phyloP scores from a whole-genome alignment of 176 grass and related monocot genomes.

The Areca catechu region DNA sequence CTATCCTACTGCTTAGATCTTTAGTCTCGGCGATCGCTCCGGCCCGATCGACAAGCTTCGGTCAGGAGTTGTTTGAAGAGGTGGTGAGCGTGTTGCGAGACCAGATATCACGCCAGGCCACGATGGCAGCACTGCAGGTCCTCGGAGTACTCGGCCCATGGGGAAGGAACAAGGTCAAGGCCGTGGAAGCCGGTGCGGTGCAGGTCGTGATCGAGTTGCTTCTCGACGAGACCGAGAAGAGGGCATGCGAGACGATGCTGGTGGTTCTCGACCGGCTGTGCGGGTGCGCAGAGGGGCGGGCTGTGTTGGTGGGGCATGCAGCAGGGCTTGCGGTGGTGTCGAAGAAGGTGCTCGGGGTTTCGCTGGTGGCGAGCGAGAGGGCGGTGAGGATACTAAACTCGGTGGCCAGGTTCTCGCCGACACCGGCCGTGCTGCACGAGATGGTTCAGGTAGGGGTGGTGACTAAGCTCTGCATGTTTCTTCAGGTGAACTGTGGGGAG shows the following conservation, averaged over 20 bases:
- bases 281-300: constrained; percentile 77
- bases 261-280: constrained; percentile 60
- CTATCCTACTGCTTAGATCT: constrained; percentile 42
- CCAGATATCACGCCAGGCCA: constrained; percentile 33
- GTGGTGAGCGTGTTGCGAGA: constrained; percentile 43
- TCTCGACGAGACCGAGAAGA: constrained; percentile 48
- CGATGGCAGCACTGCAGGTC: constrained; percentile 53
- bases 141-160: constrained; percentile 36
- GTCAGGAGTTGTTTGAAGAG: constrained; percentile 45
- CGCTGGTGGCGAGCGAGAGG: constrained; percentile 51
- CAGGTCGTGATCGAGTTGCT: constrained; percentile 49
- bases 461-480: constrained; percentile 47
- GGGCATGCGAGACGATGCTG: constrained; percentile 54
- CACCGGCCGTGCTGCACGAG: constrained; percentile 62
- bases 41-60: constrained; percentile 26
- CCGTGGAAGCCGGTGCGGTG: constrained; percentile 46
- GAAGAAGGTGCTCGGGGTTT: constrained; percentile 59
- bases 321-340: constrained; percentile 57
- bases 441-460: constrained; percentile 63
- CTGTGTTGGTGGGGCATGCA: constrained; percentile 55
- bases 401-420: constrained; percentile 48
- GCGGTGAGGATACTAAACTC: constrained; percentile 61
- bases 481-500: constrained; percentile 37
- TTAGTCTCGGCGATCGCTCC: constrained; percentile 35
- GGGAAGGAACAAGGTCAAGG: constrained; percentile 60